Conservation (phyloP, 2,329 filamentous ascomycete species). For the Plectosphaerella plurivora region DNA sequence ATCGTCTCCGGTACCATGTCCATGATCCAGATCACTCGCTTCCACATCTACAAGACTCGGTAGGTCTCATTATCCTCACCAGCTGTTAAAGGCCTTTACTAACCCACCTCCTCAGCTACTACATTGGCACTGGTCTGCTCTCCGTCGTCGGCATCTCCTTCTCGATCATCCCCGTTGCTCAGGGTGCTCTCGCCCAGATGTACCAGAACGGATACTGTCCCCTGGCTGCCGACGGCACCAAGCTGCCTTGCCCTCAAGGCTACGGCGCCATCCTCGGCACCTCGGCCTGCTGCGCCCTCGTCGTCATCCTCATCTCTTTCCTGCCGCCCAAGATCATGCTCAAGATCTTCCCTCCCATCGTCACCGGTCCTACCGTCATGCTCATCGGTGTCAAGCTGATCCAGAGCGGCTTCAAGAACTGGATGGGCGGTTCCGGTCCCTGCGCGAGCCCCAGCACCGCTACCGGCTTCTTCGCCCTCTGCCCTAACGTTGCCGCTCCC, state of each 20-base stretch:
- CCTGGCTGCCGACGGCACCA: slow-evolving; percentile 54
- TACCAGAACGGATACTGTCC: slow-evolving; percentile 68
- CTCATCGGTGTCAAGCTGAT: slow-evolving; percentile 73
- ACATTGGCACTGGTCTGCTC: slow-evolving; percentile 72
- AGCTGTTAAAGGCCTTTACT: background rate
- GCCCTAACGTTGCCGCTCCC: slow-evolving; percentile 64
- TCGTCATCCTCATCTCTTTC: slow-evolving; percentile 73
- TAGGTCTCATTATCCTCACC: slow-evolving; percentile 22
- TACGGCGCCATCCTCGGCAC: slow-evolving; percentile 76
- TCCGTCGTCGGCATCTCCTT: slow-evolving; percentile 79
- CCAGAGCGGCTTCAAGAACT: slow-evolving; percentile 67
- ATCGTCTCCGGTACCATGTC: slow-evolving; percentile 77
- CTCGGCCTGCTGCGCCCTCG: slow-evolving; percentile 55
- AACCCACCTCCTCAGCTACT: slow-evolving; percentile 49
- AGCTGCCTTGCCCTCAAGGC: slow-evolving; percentile 68
- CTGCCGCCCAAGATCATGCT: slow-evolving; percentile 65
- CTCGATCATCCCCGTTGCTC: slow-evolving; percentile 68
- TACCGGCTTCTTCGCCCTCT: slow-evolving; percentile 55
- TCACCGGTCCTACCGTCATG: slow-evolving; percentile 66
- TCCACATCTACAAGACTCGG: slow-evolving; percentile 65
- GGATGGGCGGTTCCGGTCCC: slow-evolving; percentile 69
- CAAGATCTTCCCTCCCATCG: slow-evolving; percentile 73
- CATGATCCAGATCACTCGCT: slow-evolving; percentile 70
- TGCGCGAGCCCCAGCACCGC: slow-evolving; percentile 44
- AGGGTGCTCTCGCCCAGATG: slow-evolving; percentile 71